Evolutionary conservation across 208 protist genomes (phyloP).

Genomic region (Crithidia fasciculata): DNA sequence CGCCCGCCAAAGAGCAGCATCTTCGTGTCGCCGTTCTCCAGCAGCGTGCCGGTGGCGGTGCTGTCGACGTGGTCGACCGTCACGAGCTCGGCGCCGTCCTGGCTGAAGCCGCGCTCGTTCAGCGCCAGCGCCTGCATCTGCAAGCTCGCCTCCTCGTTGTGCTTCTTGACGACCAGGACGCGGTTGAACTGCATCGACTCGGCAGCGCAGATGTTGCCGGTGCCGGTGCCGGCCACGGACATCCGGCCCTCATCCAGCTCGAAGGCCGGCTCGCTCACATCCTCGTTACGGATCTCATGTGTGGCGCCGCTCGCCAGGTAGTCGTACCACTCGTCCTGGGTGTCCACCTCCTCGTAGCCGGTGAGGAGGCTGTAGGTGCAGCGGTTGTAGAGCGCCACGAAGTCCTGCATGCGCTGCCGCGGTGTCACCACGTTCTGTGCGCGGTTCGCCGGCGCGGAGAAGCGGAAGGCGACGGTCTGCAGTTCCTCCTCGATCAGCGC

Average conservation of each 20-base stretch:
- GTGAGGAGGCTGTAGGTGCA: conserved; percentile 64
- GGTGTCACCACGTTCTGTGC: conserved; percentile 9
- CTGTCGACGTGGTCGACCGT: conserved; percentile 33
- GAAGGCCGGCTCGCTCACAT: conserved; percentile 39
- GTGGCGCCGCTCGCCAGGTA: conserved; percentile 35
- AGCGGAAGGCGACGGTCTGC: conserved; percentile 54
- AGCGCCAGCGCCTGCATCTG: conserved; percentile 29
- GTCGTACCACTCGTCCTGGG: conserved; percentile 45
- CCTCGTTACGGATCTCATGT: conserved; percentile 33
- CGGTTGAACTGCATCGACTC: conserved; percentile 56
- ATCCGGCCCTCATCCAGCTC: conserved; percentile 44
- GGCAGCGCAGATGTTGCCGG: conserved; percentile 58
- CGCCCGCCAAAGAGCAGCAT: conserved; percentile 53
- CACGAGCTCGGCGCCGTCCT: conserved; percentile 22
- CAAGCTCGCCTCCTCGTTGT: conserved; percentile 25
- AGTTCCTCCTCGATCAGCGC: conserved; percentile 49
- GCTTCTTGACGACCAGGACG: conserved; percentile 48
- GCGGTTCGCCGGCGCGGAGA: conserved; percentile 26
- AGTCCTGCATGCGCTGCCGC: conserved; percentile 31
- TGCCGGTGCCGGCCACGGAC: conserved; percentile 23
- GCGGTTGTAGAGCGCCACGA: conserved; percentile 65
- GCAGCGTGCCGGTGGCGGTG: conserved; percentile 39
- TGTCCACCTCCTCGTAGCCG: conserved; percentile 35
- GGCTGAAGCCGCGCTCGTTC: conserved; percentile 49
- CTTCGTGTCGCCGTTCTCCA: conserved; percentile 58